These are phyloP conservation scores for Kodamaea lidongshanica DNA, from an alignment of 805 yeast species.

Conservation along the genomic window DNA sequence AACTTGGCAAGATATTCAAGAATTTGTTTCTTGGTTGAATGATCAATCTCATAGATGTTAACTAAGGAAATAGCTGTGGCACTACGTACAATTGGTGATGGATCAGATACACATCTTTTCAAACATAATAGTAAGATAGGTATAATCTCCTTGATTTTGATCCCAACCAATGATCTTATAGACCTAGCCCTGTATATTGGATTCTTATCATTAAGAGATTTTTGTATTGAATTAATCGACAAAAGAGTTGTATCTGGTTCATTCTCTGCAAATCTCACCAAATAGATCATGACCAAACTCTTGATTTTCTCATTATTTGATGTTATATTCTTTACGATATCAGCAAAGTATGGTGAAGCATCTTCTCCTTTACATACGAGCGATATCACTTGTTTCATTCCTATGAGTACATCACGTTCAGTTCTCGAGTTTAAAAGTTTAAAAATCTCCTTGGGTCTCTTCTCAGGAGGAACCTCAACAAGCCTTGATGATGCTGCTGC, in stretches of 20 bases:
- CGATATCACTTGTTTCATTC: slow-evolving; percentile 39
- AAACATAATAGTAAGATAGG: slow-evolving; percentile 74
- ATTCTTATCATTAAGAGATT: slow-evolving; percentile 62
- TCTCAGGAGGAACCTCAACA: slow-evolving; percentile 54
- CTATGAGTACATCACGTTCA: slow-evolving; percentile 45
- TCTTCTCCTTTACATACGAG: slow-evolving; percentile 36
- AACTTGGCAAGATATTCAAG: slow-evolving; percentile 44
- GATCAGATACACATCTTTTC: slow-evolving; percentile 61
- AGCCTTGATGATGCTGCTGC: slow-evolving; percentile 65
- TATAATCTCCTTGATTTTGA: slow-evolving; percentile 70
- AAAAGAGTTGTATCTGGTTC: slow-evolving; percentile 88
- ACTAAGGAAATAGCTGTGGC: slow-evolving; percentile 74
- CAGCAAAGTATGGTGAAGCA: slow-evolving; percentile 57
- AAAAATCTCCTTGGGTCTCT: slow-evolving; percentile 60
- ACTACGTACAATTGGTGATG: slow-evolving; percentile 70
- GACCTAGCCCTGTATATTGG: slow-evolving; percentile 68
- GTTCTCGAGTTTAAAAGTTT: slow-evolving; percentile 60
- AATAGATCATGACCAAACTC: slow-evolving; percentile 68
- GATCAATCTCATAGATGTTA: slow-evolving; percentile 37
- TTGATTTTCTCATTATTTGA: slow-evolving; percentile 56
- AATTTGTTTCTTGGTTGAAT: slow-evolving; percentile 43
- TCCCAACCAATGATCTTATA: slow-evolving; percentile 75
- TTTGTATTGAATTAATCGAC: slow-evolving; percentile 88
- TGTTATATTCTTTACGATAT: slow-evolving; percentile 82
- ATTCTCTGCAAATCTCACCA: slow-evolving; percentile 68